These are phyloP conservation scores for Phialophora expanda DNA, from an alignment of 2,329 filamentous ascomycete genomes.

Conservation along the genomic window DNA sequence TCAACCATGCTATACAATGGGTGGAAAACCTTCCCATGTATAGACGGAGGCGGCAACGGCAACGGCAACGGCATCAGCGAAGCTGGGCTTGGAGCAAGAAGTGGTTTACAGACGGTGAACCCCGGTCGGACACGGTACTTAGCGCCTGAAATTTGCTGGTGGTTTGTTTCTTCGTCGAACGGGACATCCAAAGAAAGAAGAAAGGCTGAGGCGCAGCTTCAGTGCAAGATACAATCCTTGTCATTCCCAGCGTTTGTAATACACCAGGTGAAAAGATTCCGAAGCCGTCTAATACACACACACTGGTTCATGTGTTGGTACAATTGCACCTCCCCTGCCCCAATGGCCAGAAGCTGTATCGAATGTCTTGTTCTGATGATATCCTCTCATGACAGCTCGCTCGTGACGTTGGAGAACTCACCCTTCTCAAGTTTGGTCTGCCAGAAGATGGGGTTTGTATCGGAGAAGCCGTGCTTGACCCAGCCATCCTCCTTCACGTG, in stretches of 20 bases:
- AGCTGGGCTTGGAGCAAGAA: neutral
- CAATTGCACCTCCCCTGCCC: slow-evolving; percentile 15
- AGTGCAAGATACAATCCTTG: slow-evolving; percentile 1
- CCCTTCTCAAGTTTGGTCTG: slow-evolving; percentile 98
- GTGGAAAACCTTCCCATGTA: too few species aligned
- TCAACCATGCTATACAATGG: neutral
- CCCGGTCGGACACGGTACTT: neutral
- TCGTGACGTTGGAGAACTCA: slow-evolving; percentile 93
- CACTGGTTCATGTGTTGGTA: slow-evolving; percentile 30
- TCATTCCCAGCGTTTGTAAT: slow-evolving; percentile 24
- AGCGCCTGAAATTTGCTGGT: neutral
- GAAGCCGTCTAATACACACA: slow-evolving; percentile 29
- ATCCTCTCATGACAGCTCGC: slow-evolving; percentile 27
- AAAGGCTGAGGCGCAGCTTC: neutral
- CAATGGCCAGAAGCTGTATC: slow-evolving; percentile 15
- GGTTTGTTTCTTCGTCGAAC: neutral
- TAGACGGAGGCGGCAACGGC: neutral
- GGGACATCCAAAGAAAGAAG: neutral
- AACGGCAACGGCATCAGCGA: neutral
- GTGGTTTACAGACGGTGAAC: neutral
- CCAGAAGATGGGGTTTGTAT: slow-evolving; percentile 99
- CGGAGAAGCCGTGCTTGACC: slow-evolving; percentile 97
- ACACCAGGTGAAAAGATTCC: slow-evolving; percentile 17
- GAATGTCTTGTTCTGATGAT: slow-evolving; percentile 3
- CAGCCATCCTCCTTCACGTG: slow-evolving; percentile 99